Conservation (phyloP, 768 basidiomycete species). For the Gautieria morchelliformis region DNA sequence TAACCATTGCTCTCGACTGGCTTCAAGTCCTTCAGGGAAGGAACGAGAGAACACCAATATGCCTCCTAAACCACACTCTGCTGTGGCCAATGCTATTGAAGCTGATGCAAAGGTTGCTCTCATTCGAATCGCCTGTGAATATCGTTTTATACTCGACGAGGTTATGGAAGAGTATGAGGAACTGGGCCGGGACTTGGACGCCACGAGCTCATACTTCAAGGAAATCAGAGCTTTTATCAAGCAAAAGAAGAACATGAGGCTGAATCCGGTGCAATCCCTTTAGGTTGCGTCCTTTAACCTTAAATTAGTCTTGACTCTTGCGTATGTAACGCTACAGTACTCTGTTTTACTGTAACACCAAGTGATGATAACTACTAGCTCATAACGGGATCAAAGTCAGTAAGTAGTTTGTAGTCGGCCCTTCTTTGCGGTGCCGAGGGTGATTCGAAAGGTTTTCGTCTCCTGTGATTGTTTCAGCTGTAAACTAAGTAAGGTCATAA, state of each 20-base stretch:
- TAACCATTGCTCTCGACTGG: neutral
- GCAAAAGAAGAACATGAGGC: neutral
- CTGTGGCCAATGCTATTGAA: too few relatives aligned
- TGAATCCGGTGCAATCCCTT: too few relatives aligned
- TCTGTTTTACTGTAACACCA: too few relatives aligned
- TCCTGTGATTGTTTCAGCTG: conserved; percentile 32
- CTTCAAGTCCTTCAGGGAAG: neutral
- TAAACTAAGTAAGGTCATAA: neutral
- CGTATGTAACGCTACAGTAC: too few relatives aligned
- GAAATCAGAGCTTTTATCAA: conserved; percentile 40
- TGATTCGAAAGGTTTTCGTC: conserved; percentile 67
- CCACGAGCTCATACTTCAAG: conserved; percentile 55
- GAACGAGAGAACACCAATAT: neutral
- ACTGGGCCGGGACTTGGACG: conserved; percentile 58
- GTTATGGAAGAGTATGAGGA: conserved; percentile 69
- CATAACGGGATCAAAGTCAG: conserved; percentile 46
- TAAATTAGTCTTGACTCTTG: too few relatives aligned
- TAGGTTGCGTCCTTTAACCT: too few relatives aligned
- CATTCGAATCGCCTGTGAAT: conserved; percentile 56
- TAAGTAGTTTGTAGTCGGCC: conserved; percentile 55
- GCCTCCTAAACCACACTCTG: neutral
- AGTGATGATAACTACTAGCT: neutral
- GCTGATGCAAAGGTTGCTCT: conserved; percentile 41
- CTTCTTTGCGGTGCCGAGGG: conserved; percentile 72
- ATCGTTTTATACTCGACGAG: conserved; percentile 64